phyloP scores from a whole-genome alignment of 2,329 filamentous ascomycete genomes.

The Scolecobasidium constrictum region DNA sequence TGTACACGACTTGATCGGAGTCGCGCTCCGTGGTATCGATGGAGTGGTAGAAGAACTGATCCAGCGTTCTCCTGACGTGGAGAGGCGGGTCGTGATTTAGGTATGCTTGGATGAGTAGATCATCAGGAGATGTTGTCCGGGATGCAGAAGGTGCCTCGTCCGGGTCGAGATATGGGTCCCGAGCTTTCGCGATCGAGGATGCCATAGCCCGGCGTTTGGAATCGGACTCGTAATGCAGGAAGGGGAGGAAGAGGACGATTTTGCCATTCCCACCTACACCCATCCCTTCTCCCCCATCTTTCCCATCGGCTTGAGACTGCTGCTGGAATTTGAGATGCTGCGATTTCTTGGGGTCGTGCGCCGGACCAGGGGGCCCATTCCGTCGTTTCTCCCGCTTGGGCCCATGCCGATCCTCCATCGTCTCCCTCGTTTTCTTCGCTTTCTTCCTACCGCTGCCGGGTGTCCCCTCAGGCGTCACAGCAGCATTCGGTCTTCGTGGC shows the following conservation, averaged over 20 bases:
- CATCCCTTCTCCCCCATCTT: conserved; percentile 16
- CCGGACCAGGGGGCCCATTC: conserved; percentile 17
- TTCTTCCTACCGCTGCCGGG: conserved; percentile 15
- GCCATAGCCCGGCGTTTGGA: conserved; percentile 45
- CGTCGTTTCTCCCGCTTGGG: conserved; percentile 23
- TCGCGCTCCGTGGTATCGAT: conserved; percentile 51
- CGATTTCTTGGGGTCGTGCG: too few species aligned
- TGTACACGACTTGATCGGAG: conserved; percentile 53
- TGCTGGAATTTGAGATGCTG: conserved; percentile 16
- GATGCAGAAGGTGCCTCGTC: conserved; percentile 14
- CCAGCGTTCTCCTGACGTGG: conserved; percentile 51
- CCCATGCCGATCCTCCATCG: conserved; percentile 14
- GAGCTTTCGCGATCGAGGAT: conserved; percentile 34
- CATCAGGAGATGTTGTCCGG: conserved; percentile 24
- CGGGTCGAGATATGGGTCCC: conserved; percentile 10
- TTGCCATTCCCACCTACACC: conserved; percentile 23
- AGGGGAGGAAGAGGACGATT: conserved; percentile 48
- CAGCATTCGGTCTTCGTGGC: conserved; percentile 20
- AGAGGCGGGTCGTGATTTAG: conserved; percentile 35
- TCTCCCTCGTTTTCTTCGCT: conserved; percentile 14
- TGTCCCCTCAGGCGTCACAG: conserved; percentile 22
- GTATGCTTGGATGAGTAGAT: conserved; percentile 39
- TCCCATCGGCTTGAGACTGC: conserved; percentile 18
- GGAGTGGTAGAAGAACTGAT: conserved; percentile 57
- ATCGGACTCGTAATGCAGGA: conserved; percentile 54